These are phyloP conservation scores for Haberlea rhodopensis DNA, from an alignment of 257 asterid species.

Conservation along the genomic window DNA sequence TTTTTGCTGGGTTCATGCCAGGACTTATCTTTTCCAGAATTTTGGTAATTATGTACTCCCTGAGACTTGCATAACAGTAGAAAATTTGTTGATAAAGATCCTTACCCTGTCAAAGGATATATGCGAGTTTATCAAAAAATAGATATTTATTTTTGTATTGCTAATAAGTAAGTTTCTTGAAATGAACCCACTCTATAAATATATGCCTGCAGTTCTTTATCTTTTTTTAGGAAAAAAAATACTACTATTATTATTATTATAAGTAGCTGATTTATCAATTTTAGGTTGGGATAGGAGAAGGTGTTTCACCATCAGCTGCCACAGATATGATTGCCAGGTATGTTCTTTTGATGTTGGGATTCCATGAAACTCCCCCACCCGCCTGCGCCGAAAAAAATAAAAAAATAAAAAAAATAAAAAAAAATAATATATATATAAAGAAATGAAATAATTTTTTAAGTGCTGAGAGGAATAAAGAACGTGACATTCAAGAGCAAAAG, in stretches of 20 bases:
- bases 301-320: constrained; percentile 99
- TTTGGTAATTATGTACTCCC: constrained; percentile 51
- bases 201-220: constrained; percentile 10
- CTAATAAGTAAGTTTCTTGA: constrained; percentile 1
- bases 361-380: constrained; percentile 5
- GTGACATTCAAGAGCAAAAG: constrained; percentile 1
- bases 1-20: constrained; percentile 85
- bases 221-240: neutral
- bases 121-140: neutral
- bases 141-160: neutral
- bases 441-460: neutral
- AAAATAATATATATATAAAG: neutral
- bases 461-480: constrained; percentile 4
- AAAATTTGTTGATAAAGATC: constrained; percentile 9
- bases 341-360: constrained; percentile 14
- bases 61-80: neutral
- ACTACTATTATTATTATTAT: constrained; percentile 13
- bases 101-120: neutral
- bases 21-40: constrained; percentile 80
- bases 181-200: neutral
- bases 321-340: constrained; percentile 98
- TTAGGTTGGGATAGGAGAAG: constrained; percentile 99
- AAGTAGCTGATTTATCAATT: constrained; percentile 23
- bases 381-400: neutral
- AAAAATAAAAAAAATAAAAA: neutral